A percentile compares a stretch with the other conserved stretches of the same genome.
Evolutionary conservation across 805 yeast genomes (phyloP).

Genomic region (Crinitomyces ghanaensis): DNA sequence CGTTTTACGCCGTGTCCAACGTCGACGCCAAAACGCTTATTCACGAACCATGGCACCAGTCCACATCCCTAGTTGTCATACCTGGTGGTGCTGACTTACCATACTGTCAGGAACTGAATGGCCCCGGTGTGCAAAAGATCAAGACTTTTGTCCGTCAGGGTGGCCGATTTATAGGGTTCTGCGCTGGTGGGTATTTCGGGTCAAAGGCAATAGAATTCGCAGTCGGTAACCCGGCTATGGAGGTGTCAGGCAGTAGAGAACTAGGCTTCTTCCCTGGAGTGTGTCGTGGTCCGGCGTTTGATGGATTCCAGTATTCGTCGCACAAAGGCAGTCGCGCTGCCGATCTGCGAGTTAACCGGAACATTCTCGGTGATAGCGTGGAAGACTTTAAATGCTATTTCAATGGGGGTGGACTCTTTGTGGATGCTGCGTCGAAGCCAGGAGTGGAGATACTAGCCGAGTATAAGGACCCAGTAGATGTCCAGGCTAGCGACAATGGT

Average conservation of each 20-base stretch:
- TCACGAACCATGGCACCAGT: constrained; percentile 80
- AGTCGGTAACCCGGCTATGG: constrained; percentile 55
- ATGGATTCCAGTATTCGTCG: constrained; percentile 69
- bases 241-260: constrained; percentile 80
- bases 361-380: constrained; percentile 6
- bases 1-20: constrained; percentile 75
- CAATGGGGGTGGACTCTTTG: constrained; percentile 87
- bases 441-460: constrained; percentile 65
- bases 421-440: constrained; percentile 45
- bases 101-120: constrained; percentile 59
- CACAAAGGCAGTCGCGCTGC: constrained; percentile 67
- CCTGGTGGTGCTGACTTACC: constrained; percentile 99
- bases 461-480: constrained; percentile 47
- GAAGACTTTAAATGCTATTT: constrained; percentile 35
- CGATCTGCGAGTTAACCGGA: constrained; percentile 29
- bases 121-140: constrained; percentile 52
- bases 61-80: constrained; percentile 67
- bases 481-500: constrained; percentile 30
- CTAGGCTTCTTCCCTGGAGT: constrained; percentile 72
- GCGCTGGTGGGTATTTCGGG: constrained; percentile 93
- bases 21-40: constrained; percentile 51
- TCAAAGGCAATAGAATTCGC: constrained; percentile 73
- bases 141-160: constrained; percentile 59
- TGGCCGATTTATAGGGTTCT: constrained; percentile 76
- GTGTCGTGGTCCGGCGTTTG: constrained; percentile 69